These are phyloP conservation scores for Amphibolis antarctica DNA, from an alignment of 106 monocot genomes.

Conservation along the genomic window DNA sequence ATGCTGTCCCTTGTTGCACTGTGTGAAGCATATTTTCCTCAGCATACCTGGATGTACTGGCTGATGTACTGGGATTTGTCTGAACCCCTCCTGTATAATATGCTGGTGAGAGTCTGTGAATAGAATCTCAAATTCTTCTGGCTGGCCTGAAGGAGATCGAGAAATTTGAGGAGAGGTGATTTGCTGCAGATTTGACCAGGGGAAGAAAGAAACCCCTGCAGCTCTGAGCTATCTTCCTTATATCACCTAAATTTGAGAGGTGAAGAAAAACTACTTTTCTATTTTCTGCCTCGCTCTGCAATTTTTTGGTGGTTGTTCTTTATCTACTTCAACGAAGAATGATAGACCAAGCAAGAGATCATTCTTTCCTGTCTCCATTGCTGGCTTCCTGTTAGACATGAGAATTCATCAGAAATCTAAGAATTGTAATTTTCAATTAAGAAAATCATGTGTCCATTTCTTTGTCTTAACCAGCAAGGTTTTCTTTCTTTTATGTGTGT, in stretches of 20 bases:
- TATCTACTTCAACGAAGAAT: background rate
- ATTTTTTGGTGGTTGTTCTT: background rate
- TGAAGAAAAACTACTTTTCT: background rate
- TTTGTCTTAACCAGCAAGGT: too few relatives aligned
- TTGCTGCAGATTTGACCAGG: background rate
- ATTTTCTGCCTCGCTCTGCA: background rate
- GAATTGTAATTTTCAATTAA: too few relatives aligned
- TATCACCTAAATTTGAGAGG: background rate
- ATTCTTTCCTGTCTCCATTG: background rate
- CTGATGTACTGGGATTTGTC: constrained; percentile 36
- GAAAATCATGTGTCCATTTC: too few relatives aligned
- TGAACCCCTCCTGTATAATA: constrained; percentile 28
- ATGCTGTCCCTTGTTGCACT: constrained; percentile 27
- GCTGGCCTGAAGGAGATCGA: background rate
- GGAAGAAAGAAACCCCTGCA: background rate
- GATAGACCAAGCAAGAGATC: too few relatives aligned
- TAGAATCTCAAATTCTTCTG: constrained; percentile 28
- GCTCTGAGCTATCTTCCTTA: background rate
- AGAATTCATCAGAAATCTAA: too few relatives aligned
- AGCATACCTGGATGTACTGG: constrained; percentile 18
- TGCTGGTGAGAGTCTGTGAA: constrained; percentile 8
- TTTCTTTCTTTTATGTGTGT: too few relatives aligned
- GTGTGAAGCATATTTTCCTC: constrained; percentile 33
- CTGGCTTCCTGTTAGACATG: too few relatives aligned
- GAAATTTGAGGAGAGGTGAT: constrained; percentile 7